These are phyloP conservation scores for Pulveroboletus sp. DNA, from an alignment of 768 basidiomycete genomes.

Conservation along the genomic window DNA sequence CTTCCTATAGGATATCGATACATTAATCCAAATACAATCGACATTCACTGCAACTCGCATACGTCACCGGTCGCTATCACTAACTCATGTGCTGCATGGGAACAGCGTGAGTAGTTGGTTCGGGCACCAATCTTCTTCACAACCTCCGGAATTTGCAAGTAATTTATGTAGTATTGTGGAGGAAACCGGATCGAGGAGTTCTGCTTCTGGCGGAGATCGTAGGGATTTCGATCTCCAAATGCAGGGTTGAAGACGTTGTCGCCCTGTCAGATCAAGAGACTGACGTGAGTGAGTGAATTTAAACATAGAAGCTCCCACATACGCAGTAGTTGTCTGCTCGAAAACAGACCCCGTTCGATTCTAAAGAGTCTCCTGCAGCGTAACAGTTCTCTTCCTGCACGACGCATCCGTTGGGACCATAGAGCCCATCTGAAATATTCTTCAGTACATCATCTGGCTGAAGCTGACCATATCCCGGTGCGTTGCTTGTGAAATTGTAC, in stretches of 20 bases:
- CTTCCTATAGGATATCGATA: conserved; percentile 21
- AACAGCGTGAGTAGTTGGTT: conserved; percentile 46
- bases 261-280: conserved; percentile 33
- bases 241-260: conserved; percentile 51
- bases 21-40: neutral
- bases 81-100: conserved; percentile 39
- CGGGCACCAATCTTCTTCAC: conserved; percentile 52
- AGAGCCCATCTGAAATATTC: conserved; percentile 49
- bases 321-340: conserved; percentile 58
- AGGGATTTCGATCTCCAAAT: conserved; percentile 48
- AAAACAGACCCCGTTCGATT: conserved; percentile 49
- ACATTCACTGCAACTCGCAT: conserved; percentile 17
- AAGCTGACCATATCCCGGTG: conserved; percentile 67
- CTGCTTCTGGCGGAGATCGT: conserved; percentile 64
- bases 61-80: conserved; percentile 60
- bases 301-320: conserved; percentile 24
- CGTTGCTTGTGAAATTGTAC: conserved; percentile 56
- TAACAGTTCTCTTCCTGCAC: conserved; percentile 57
- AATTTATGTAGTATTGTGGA: conserved; percentile 52
- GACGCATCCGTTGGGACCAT: conserved; percentile 46
- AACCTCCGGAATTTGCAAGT: conserved; percentile 37
- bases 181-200: conserved; percentile 52
- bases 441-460: conserved; percentile 45
- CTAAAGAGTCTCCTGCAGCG: conserved; percentile 44
- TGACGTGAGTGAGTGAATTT: too few relatives aligned